These are phyloP conservation scores for Venustampulla echinocandica DNA, from an alignment of 495 filamentous ascomycete genomes.

Conservation along the genomic window DNA sequence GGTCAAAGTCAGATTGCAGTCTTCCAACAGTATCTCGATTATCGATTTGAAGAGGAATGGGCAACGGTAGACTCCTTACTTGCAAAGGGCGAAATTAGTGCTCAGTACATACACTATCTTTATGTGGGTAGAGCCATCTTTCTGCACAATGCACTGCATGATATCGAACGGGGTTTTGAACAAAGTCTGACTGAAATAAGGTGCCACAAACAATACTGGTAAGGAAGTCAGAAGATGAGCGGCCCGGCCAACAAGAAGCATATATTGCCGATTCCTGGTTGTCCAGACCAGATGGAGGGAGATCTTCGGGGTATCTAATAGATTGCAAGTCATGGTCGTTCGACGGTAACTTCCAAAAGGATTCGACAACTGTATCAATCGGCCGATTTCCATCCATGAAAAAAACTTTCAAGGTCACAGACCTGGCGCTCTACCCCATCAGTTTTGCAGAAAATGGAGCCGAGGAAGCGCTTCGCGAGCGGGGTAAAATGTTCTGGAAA, in stretches of 20 bases:
- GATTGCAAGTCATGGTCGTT: neutral
- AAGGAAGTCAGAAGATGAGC: neutral
- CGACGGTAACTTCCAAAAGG: neutral
- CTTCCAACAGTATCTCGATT: neutral
- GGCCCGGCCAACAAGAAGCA: neutral
- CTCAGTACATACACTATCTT: neutral
- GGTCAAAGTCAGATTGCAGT: neutral
- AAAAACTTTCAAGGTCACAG: neutral
- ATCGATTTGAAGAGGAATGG: neutral
- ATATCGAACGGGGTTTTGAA: neutral
- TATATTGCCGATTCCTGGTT: neutral
- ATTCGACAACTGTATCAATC: neutral
- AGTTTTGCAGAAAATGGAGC: neutral
- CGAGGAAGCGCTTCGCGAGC: neutral
- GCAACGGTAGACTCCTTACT: neutral
- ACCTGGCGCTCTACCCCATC: neutral
- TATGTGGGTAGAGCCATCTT: neutral
- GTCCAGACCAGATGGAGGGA: neutral
- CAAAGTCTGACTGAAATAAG: neutral
- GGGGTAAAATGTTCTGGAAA: neutral
- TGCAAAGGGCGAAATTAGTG: neutral
- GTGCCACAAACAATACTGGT: neutral
- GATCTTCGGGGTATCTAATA: neutral
- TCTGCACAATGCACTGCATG: neutral
- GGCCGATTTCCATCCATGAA: neutral